Evolutionary conservation across 2,329 filamentous ascomycete genomes (phyloP).

Genomic region (Pyrenochaeta sp.): DNA sequence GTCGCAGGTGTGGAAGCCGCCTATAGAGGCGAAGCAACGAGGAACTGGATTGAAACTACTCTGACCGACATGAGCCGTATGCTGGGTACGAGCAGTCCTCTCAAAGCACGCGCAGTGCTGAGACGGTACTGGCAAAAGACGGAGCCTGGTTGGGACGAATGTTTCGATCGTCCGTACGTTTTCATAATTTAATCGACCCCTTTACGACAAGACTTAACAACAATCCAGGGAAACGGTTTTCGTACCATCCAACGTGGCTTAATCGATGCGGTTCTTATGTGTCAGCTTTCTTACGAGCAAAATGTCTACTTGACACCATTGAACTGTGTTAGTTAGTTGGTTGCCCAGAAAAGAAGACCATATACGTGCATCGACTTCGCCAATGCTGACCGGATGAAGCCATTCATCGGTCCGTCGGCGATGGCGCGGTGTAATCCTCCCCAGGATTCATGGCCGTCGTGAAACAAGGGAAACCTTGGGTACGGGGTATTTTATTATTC

Average conservation of each 20-base stretch:
- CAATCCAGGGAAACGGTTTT: constrained; percentile 3
- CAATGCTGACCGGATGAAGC: no score
- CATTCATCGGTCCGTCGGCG: neutral
- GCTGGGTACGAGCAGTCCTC: constrained; percentile 28
- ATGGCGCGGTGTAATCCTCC: no score
- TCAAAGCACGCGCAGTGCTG: constrained; percentile 31
- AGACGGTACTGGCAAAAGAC: constrained; percentile 32
- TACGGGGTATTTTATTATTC: neutral
- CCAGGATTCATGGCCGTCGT: no score
- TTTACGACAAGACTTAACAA: constrained; percentile 7
- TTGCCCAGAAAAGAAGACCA: no score
- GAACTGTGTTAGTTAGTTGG: no score
- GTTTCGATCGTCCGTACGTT: constrained; percentile 34
- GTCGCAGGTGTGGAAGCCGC: constrained; percentile 37
- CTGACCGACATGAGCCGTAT: constrained; percentile 22
- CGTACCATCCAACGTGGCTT: neutral
- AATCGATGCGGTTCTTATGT: no score
- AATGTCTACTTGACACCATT: no score
- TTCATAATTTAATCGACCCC: constrained; percentile 25
- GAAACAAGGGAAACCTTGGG: no score
- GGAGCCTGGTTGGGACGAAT: constrained; percentile 36
- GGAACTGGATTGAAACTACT: constrained; percentile 27
- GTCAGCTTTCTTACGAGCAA: no score
- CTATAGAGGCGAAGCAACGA: constrained; percentile 19
- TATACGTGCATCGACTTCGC: no score